A percentile compares a stretch with the other conserved stretches of the same genome.
These are phyloP conservation scores for Nigrospora osmanthi DNA, from an alignment of 2,329 filamentous ascomycete species.

Conservation along the genomic window DNA sequence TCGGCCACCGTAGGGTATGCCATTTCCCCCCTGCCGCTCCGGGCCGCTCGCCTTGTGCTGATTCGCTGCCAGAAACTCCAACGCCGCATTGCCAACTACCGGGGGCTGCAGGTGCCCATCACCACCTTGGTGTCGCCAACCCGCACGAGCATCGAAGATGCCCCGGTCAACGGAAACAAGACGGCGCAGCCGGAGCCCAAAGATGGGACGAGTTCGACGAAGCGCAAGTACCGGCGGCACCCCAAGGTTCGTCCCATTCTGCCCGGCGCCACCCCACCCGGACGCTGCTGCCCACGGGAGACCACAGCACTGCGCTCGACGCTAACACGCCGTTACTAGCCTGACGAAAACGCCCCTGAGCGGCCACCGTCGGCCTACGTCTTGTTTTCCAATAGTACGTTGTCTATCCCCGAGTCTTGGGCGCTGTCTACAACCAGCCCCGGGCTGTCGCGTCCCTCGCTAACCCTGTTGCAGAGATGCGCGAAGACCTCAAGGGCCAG, in stretches of 20 bases:
- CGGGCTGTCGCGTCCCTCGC: background rate
- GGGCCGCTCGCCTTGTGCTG: background rate
- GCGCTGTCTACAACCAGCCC: background rate
- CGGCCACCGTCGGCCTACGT: constrained; percentile 77
- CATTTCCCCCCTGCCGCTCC: background rate
- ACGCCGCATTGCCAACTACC: constrained; percentile 67
- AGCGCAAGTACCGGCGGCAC: constrained; percentile 71
- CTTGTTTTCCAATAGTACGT: constrained; percentile 74
- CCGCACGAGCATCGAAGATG: constrained; percentile 44
- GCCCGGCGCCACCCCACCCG: too few species aligned
- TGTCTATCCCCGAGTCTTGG: background rate
- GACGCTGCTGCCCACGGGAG: too few species aligned
- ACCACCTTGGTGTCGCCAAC: constrained; percentile 40
- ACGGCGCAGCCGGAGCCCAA: constrained; percentile 31
- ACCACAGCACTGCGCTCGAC: background rate
- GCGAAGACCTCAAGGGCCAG: constrained; percentile 69
- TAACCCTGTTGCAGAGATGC: constrained; percentile 47
- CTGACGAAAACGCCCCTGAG: constrained; percentile 74
- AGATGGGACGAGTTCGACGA: constrained; percentile 38
- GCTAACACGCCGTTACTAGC: constrained; percentile 29
- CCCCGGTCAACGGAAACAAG: constrained; percentile 46
- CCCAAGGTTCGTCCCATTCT: constrained; percentile 51
- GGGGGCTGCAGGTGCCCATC: constrained; percentile 53
- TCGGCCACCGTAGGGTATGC: constrained; percentile 71
- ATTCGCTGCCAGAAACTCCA: constrained; percentile 60